phyloP scores from a whole-genome alignment of 2,329 filamentous ascomycete genomes.

The Pseudogymnoascus sp. region DNA sequence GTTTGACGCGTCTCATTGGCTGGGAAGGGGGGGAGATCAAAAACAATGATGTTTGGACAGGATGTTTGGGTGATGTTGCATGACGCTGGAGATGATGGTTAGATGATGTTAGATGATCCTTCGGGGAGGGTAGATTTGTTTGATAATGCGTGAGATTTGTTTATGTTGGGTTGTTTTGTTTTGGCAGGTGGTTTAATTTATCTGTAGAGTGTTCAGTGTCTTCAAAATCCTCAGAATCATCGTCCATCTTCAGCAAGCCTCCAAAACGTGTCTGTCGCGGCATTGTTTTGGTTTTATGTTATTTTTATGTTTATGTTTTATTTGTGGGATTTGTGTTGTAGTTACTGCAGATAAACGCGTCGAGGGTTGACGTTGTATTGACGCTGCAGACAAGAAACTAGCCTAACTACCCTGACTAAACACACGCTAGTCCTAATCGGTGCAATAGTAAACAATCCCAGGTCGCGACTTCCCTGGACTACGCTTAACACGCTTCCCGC shows the following conservation, averaged over 20 bases:
- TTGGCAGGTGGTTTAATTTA: background rate
- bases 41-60: constrained; percentile 4
- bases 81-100: background rate
- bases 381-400: background rate
- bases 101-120: background rate
- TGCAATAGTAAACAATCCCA: constrained; percentile 2
- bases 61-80: background rate
- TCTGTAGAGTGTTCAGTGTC: background rate
- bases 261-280: background rate
- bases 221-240: background rate
- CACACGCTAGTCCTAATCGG: background rate
- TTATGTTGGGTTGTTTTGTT: background rate
- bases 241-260: background rate
- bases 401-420: background rate
- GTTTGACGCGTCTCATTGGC: constrained; percentile 1
- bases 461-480: background rate
- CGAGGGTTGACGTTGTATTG: background rate
- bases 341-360: constrained; percentile 4
- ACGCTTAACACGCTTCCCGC: background rate
- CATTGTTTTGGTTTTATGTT: background rate
- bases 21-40: background rate
- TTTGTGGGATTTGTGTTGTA: background rate
- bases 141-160: background rate
- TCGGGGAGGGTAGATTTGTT: background rate
- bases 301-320: too few relatives aligned